Evolutionary conservation across 2,329 filamentous ascomycete genomes (phyloP).

Genomic region (Penicillium sp.): DNA sequence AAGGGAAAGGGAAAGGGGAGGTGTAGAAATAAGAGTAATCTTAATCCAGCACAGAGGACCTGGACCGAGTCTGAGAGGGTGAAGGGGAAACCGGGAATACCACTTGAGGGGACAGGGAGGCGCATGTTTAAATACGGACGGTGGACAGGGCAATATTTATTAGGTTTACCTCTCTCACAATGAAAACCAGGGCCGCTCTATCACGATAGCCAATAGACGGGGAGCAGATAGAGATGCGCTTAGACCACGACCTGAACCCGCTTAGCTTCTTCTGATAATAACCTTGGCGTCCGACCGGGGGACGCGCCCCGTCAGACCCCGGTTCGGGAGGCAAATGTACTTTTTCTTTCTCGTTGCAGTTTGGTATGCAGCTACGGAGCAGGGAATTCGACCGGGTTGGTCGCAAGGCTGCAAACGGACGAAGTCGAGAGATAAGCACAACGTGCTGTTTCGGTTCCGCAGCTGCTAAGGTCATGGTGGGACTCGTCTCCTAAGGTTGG

Average conservation of each 20-base stretch:
- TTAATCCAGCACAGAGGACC: not conserved
- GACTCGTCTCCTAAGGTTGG: not conserved
- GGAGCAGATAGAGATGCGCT: not conserved
- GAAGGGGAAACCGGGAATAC: not conserved
- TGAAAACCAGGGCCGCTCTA: not conserved
- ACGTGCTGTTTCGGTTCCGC: not conserved
- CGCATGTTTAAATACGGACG: not conserved
- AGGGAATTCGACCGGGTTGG: not conserved
- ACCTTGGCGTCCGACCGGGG: not conserved
- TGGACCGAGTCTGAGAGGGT: not conserved
- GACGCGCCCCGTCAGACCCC: not conserved
- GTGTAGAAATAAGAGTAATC: not conserved
- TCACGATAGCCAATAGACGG: not conserved
- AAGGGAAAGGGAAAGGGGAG: not conserved
- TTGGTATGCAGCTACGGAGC: not conserved
- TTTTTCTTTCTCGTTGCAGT: not conserved
- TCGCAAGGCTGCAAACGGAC: constrained; percentile 2
- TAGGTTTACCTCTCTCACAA: not conserved
- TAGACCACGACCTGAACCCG: not conserved
- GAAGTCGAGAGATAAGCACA: constrained; percentile 2
- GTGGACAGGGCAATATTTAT: not conserved
- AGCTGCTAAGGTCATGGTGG: not conserved
- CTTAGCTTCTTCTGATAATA: not conserved
- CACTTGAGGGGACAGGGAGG: not conserved
- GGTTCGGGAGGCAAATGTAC: constrained; percentile 1